These are phyloP conservation scores for Sphagnum contortum DNA, from an alignment of 225 moss, liverwort and hornwort species.

Conservation along the genomic window DNA sequence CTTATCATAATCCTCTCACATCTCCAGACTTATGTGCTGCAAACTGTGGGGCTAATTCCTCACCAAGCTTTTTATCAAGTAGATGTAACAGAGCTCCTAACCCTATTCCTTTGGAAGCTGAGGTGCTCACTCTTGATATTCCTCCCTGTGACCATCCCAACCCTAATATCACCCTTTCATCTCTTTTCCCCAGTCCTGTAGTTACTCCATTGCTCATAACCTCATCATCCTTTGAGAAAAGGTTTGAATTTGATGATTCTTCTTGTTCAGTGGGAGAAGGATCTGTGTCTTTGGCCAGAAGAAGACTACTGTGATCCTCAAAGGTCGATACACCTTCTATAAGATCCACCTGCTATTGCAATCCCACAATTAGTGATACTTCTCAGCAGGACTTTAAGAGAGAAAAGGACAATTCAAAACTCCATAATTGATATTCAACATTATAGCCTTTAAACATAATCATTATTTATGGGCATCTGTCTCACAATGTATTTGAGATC, in stretches of 20 bases:
- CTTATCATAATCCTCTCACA: too few relatives aligned
- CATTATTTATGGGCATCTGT: too few relatives aligned
- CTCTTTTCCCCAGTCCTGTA: too few relatives aligned
- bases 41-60: not conserved
- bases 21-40: not conserved
- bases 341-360: conserved; percentile 33
- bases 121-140: conserved; percentile 21
- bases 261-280: conserved; percentile 17
- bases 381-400: not conserved
- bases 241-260: not conserved
- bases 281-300: conserved; percentile 18
- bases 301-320: conserved; percentile 2
- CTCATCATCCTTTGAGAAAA: not conserved
- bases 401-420: not conserved
- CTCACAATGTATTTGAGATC: too few relatives aligned
- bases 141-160: conserved; percentile 19
- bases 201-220: not conserved
- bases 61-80: conserved; percentile 22
- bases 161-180: conserved; percentile 20
- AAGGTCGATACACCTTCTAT: conserved; percentile 21
- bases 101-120: conserved; percentile 31
- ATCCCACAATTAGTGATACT: not conserved
- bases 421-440: not conserved
- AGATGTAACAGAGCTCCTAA: conserved; percentile 22
- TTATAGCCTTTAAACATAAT: not conserved